A percentile compares a stretch with the other conserved stretches of the same genome.
Evolutionary conservation across 495 filamentous ascomycete species (phyloP).

Genomic region (Aspergillus ellipticus): DNA sequence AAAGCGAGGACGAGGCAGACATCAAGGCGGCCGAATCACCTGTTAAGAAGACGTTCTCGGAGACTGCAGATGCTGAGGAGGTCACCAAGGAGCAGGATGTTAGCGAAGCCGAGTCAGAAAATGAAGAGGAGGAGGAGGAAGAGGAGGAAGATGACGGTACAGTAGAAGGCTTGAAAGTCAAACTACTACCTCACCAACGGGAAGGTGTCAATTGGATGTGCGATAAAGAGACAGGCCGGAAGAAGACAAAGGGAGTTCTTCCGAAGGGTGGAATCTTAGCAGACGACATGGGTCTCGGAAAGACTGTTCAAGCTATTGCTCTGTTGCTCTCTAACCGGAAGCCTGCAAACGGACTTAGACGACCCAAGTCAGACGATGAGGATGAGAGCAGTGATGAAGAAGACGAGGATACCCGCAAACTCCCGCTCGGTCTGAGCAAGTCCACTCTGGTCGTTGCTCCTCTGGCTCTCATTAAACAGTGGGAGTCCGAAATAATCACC

Average conservation of each 20-base stretch:
- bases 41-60: conserved; percentile 22
- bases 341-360: conserved; percentile 47
- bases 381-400: conserved; percentile 18
- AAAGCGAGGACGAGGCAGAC: conserved; percentile 21
- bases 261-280: conserved; percentile 87
- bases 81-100: conserved; percentile 56
- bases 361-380: conserved; percentile 19
- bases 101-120: conserved; percentile 37
- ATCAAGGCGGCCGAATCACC: conserved; percentile 13
- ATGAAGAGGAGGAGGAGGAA: conserved; percentile 53
- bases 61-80: conserved; percentile 26
- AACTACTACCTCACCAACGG: conserved; percentile 86
- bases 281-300: conserved; percentile 93
- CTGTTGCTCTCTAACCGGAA: conserved; percentile 80
- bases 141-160: conserved; percentile 68
- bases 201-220: conserved; percentile 93
- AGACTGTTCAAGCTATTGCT: conserved; percentile 86
- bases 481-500: conserved; percentile 86
- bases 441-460: conserved; percentile 92
- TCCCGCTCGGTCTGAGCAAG: conserved; percentile 61
- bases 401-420: conserved; percentile 48
- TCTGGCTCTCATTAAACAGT: conserved; percentile 91
- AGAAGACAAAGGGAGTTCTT: conserved; percentile 68
- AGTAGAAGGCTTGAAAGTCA: conserved; percentile 82
- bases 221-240: conserved; percentile 75